These are phyloP conservation scores for Quercus lobata DNA, from an alignment of 331 rosid genomes.

Conservation along the genomic window DNA sequence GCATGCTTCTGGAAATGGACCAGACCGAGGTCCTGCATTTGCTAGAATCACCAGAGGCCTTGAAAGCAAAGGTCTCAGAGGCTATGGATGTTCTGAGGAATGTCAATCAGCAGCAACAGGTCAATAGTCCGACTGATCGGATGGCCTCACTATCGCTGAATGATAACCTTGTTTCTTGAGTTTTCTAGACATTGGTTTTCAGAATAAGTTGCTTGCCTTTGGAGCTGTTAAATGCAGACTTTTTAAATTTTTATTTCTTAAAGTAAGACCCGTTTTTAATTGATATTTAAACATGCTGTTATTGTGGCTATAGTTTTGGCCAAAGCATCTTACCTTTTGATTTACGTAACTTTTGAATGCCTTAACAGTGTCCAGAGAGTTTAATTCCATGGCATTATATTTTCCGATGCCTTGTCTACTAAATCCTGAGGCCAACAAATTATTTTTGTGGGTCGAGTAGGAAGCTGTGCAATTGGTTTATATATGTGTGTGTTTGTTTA, in stretches of 20 bases:
- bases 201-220: not conserved
- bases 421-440: not conserved
- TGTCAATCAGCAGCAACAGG: slow-evolving; percentile 36
- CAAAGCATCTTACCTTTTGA: not conserved
- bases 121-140: slow-evolving; percentile 25
- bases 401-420: not conserved
- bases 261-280: not conserved
- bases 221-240: not conserved
- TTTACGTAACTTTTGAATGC: not conserved
- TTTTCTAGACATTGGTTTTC: not conserved
- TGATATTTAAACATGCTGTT: not conserved
- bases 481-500: not conserved
- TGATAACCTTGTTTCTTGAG: slow-evolving; percentile 21
- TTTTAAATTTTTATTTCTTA: not conserved
- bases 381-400: not conserved
- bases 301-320: not conserved
- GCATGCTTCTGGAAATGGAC: slow-evolving; percentile 52
- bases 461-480: not conserved
- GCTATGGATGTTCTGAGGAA: slow-evolving; percentile 43
- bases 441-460: not conserved
- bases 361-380: not conserved
- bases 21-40: slow-evolving; percentile 44
- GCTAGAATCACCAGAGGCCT: slow-evolving; percentile 42
- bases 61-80: slow-evolving; percentile 38
- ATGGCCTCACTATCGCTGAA: slow-evolving; percentile 31